Conservation (phyloP, 106 monocot species). For the Agapanthus africanus region DNA sequence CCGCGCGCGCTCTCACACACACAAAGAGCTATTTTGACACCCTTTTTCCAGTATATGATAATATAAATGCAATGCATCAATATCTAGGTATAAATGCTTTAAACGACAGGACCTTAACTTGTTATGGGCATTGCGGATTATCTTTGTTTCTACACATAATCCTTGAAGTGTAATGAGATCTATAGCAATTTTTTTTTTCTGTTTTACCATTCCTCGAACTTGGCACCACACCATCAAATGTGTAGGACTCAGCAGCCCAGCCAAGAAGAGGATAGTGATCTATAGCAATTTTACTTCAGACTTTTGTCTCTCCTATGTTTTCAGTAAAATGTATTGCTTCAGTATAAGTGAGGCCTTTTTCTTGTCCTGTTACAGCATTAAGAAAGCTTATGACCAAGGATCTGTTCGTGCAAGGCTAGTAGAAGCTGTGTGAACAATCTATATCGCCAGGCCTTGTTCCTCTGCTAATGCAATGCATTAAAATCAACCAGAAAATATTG, state of each 20-base stretch:
- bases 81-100: not conserved
- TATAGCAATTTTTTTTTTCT: too few relatives aligned
- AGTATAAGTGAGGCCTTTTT: not conserved
- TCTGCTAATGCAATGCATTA: not conserved
- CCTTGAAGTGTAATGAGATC: not conserved
- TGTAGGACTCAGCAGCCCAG: too few relatives aligned
- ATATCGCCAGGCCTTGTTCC: not conserved
- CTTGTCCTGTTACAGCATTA: conserved; percentile 29
- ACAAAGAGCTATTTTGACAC: not conserved
- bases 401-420: conserved; percentile 38
- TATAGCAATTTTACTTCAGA: not conserved
- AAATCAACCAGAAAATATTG: not conserved
- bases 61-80: not conserved
- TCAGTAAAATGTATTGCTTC: not conserved
- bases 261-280: too few relatives aligned
- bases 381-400: conserved; percentile 23
- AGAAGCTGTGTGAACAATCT: conserved; percentile 13
- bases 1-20: too few relatives aligned
- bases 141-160: not conserved
- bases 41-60: not conserved
- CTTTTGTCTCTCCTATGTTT: not conserved
- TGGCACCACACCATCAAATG: too few relatives aligned
- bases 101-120: not conserved
- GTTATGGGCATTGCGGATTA: not conserved
- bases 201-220: conserved; percentile 2